Base-by-base conservation (phyloP, 805 yeast species). In the Candida sphagnicola region DNA sequence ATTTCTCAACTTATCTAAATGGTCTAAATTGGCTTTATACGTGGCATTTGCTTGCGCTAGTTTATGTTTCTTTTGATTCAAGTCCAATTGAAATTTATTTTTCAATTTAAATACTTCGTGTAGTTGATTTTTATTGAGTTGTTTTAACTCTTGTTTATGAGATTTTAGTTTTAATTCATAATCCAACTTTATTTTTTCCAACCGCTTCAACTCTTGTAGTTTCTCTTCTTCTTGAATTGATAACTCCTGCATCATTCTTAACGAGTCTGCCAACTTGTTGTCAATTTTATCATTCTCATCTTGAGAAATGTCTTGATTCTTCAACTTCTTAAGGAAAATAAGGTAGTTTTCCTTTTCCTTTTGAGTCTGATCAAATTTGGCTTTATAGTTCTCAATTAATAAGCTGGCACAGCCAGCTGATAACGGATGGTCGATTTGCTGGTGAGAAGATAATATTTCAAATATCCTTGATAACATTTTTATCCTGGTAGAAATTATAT, bases 401-500 rank as follows among this genome's bases (percentile, higher is more conserved):
- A 72, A 56, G 31, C 73, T 77, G 5, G 93, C 84, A 58, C 99
- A 93, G 31, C 90, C 97, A 17, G 72, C 72, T 50, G 98, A 91
- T 12, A 93, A 78, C 0, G 99, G 99, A 52, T 67, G 72, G 46
- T 87, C 95, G 12, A 91, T 72, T 43, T 82, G 88, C 37, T 82
- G 81, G 44, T 84, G 82, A 11, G 47, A 47, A 0, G 93, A 82
- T 4, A 91, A 60, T 2, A 85, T 69, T 45, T 83, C 82, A 56
- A 87, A 89, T 2, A 91, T 74, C 28, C 75, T 77, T 2, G 77
- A 78, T 24, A 88, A 56, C 0, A 79, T 70, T 33, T 72, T 71
- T 16, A 79, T 59, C 31, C 80, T 61, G 4, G 66, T 61, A 0
- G 84, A 74, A 2, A 78, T 62, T 0, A 72, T 62, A 37, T 47